Conservation (phyloP, 139 green algal species). For the Chlorella sp. region DNA sequence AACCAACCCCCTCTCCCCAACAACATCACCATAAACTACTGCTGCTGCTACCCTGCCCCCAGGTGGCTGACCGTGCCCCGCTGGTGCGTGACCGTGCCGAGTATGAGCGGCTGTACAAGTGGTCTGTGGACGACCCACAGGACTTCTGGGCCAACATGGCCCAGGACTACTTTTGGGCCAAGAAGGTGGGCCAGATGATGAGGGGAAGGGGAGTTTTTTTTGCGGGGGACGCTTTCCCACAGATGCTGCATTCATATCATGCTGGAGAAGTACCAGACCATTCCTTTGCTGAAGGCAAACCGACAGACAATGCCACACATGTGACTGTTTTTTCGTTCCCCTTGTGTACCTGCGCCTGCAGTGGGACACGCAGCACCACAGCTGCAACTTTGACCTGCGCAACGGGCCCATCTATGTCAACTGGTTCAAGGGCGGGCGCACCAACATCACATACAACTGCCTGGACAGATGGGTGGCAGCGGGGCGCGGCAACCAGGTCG, state of each 20-base stretch:
- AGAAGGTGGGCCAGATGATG: slow-evolving; percentile 21
- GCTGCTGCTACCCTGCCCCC: no score
- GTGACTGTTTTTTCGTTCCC: not conserved
- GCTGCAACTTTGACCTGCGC: slow-evolving; percentile 69
- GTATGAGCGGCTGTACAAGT: no score
- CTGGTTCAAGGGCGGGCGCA: slow-evolving; percentile 61
- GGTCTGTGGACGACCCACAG: slow-evolving; percentile 76
- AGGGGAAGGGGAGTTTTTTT: no score
- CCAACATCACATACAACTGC: slow-evolving; percentile 81
- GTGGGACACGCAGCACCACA: slow-evolving; percentile 6
- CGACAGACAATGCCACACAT: not conserved
- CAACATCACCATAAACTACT: no score
- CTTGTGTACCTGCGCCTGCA: no score
- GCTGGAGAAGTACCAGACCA: no score
- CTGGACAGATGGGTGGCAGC: slow-evolving; percentile 62
- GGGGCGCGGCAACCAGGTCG: slow-evolving; percentile 49
- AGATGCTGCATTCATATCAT: not conserved
- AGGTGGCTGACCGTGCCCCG: no score
- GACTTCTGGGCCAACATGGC: slow-evolving; percentile 85
- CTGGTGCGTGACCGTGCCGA: no score
- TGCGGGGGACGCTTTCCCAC: no score
- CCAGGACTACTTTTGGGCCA: slow-evolving; percentile 76
- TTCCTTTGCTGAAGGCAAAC: slow-evolving; percentile 5
- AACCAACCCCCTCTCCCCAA: no score
- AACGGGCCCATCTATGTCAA: slow-evolving; percentile 61